Percentiles rank a stretch among this genome's conserved stretches.
Evolutionary conservation across 352 stramenopile species (phyloP).

Genomic region (Sclerospora graminicola): DNA sequence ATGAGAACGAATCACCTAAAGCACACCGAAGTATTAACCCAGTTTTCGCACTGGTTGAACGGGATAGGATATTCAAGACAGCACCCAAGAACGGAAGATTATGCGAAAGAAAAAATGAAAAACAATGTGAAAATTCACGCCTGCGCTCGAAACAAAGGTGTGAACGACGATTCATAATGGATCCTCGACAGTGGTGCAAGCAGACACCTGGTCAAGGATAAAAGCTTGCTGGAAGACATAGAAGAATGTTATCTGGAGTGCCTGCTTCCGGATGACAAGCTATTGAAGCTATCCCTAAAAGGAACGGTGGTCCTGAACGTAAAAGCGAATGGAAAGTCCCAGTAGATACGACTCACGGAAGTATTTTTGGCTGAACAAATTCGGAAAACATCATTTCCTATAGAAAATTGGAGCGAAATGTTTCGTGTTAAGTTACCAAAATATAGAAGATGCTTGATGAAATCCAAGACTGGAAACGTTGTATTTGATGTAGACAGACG

Average conservation of each 20-base stretch:
- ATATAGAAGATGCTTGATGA: no score
- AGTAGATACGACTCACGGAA: not conserved
- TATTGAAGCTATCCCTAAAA: not conserved
- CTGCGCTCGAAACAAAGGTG: not conserved
- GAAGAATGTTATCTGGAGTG: not conserved
- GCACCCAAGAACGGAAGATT: no score
- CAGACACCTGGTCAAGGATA: not conserved
- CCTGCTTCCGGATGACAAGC: not conserved
- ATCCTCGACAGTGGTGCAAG: not conserved
- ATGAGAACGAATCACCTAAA: no score
- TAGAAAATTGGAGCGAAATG: not conserved
- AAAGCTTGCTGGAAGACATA: not conserved
- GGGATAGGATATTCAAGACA: no score
- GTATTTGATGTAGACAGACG: no score
- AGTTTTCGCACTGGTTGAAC: no score
- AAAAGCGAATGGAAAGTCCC: not conserved
- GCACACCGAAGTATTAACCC: no score
- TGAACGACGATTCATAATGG: not conserved
- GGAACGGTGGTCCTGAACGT: no score
- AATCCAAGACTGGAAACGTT: no score
- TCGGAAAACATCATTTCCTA: not conserved
- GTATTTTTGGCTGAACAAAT: not conserved
- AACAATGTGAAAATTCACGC: not conserved
- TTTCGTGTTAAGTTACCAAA: no score
- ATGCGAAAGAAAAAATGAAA: not conserved